Evolutionary conservation across 805 yeast species (phyloP), one percentile per base, ranked within the genome.

Genomic region (Ogataea nonfermentans): DNA sequence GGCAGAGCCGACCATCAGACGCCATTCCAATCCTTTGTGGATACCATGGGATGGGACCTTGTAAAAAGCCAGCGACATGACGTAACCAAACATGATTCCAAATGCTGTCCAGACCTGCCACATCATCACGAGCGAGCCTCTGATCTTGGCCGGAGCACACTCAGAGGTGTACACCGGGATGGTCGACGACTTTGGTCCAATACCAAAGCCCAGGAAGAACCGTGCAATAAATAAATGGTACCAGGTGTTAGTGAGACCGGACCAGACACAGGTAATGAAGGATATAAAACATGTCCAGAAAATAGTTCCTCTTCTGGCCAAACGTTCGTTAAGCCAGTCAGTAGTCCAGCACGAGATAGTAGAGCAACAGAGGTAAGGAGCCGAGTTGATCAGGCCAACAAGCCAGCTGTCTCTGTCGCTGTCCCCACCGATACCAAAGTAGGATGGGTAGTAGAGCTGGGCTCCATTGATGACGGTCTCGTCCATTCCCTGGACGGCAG

Each of bases 401-500:
- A 77, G 58, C 74, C 82, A 76, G 36, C 74, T 72, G 30, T 77
- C 70, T 51, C 76, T 60, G 32, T 72, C 65, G 32, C 70, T 66
- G 14, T 60, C 70, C 13, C 60, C 51, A 13, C 65, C 71, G 30
- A 83, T 67, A 2, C 79, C 81, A 56, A 82, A 69, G 15, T 65
- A 71, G 2, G 48, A 39, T 2, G 85, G 84, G 57, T 78, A 82
- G 55, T 75, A 77, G 37, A 82, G 60, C 38, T 74, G 68, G 6
- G 89, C 89, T 48, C 90, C 90, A 51, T 81, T 81, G 44, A 82
- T 76, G 15, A 83, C 87, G 4, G 85, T 68, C 59, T 83, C 87
- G 62, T 83, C 89, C 81, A 83, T 81, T 59, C 90, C 89, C 59
- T 81, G 88, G 28, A 81, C 83, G 14, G 84, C 84, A 14, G 89